Evolutionary conservation across 306 rosid species (phyloP).

Genomic region (Acacia crassicarpa): DNA sequence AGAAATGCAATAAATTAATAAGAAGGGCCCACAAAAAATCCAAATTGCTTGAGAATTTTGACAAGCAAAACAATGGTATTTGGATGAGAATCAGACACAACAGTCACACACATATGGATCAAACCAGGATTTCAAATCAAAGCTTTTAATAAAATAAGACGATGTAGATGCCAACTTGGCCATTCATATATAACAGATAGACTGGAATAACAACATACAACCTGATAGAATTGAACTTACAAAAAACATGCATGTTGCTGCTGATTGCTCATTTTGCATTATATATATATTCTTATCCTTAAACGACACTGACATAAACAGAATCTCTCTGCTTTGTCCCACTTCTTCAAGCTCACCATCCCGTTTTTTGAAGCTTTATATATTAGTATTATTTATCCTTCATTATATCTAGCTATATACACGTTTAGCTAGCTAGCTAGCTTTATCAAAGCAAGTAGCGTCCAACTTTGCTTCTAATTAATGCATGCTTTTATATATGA

Average conservation of each 20-base stretch:
- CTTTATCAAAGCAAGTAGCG: background rate
- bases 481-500: background rate
- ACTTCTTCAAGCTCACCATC: background rate
- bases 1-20: slow-evolving; percentile 31
- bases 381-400: background rate
- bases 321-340: background rate
- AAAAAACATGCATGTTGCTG: background rate
- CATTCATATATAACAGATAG: background rate
- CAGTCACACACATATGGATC: background rate
- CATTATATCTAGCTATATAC: background rate
- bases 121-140: slow-evolving; percentile 22
- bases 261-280: background rate
- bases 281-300: slow-evolving; percentile 67
- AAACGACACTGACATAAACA: slow-evolving; percentile 9
- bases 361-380: background rate
- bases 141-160: background rate
- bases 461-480: slow-evolving; percentile 9
- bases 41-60: slow-evolving; percentile 28
- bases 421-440: background rate
- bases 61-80: background rate
- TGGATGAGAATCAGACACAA: slow-evolving; percentile 31
- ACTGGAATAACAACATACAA: background rate
- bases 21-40: slow-evolving; percentile 39
- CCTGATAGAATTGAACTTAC: background rate
- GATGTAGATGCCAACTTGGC: slow-evolving; percentile 6